These are phyloP conservation scores for Xylariales sp. DNA, from an alignment of 2,329 filamentous ascomycete genomes.

Conservation along the genomic window DNA sequence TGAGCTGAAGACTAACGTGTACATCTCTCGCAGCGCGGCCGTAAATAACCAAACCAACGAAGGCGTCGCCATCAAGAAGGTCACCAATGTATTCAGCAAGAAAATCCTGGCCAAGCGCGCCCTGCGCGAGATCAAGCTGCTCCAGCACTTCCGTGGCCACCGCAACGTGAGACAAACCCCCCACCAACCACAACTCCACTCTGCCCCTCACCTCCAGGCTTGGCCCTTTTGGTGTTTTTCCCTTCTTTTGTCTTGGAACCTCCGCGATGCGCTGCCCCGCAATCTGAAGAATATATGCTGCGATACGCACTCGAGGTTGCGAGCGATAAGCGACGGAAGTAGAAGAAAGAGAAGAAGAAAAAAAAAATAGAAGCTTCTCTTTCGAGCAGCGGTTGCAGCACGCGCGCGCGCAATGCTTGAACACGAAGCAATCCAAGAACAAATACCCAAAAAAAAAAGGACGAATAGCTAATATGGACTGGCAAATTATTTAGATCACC, in stretches of 20 bases:
- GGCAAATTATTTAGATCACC: no score
- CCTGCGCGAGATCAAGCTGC: slow-evolving; percentile 94
- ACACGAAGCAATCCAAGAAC: no score
- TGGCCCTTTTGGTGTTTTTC: slow-evolving; percentile 6
- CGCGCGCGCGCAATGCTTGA: no score
- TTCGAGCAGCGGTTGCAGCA: no score
- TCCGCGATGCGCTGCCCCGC: neutral
- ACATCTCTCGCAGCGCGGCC: slow-evolving; percentile 88
- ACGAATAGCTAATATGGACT: no score
- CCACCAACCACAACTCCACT: neutral
- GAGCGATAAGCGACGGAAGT: neutral
- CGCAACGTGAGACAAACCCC: slow-evolving; percentile 60
- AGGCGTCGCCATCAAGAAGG: slow-evolving; percentile 97
- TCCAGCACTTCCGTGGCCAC: slow-evolving; percentile 94
- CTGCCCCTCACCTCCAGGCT: slow-evolving; percentile 4
- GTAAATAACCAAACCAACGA: slow-evolving; percentile 88
- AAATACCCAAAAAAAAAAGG: no score
- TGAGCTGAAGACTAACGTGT: no score
- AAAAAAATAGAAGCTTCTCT: no score
- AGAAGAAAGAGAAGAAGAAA: no score
- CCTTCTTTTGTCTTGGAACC: no score
- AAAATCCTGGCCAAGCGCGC: slow-evolving; percentile 99
- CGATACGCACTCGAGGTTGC: neutral
- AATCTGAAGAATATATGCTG: no score
- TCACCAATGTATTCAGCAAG: slow-evolving; percentile 99